phyloP scores from a whole-genome alignment of 164 flowering plant species.

The Dillenia suffruticosa region DNA sequence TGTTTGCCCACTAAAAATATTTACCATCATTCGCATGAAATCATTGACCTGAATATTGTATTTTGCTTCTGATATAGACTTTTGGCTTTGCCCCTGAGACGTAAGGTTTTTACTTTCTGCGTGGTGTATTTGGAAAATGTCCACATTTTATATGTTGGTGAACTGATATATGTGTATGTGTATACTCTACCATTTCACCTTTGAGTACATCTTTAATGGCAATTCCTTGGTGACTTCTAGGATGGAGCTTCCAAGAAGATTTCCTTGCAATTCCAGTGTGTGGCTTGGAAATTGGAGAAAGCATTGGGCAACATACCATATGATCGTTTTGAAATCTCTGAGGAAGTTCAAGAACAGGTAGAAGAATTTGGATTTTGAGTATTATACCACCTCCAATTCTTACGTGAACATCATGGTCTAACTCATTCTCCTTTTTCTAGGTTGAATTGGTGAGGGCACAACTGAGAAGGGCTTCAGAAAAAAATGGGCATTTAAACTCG shows the following conservation, averaged over 20 bases:
- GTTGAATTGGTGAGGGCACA: constrained; percentile 80
- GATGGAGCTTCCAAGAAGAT: constrained; percentile 57
- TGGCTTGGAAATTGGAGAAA: constrained; percentile 76
- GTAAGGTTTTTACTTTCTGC: no score
- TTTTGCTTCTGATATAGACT: no score
- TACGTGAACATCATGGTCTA: not conserved
- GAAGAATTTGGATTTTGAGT: not conserved
- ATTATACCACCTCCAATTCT: not conserved
- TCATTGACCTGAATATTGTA: no score
- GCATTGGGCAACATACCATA: constrained; percentile 57
- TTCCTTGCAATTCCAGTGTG: constrained; percentile 60
- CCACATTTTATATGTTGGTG: no score
- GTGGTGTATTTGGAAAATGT: no score
- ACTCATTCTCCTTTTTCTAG: constrained; percentile 26
- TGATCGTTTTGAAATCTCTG: constrained; percentile 66
- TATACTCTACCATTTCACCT: no score
- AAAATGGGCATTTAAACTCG: constrained; percentile 51
- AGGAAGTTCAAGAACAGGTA: constrained; percentile 96
- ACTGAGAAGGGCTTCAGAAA: constrained; percentile 72
- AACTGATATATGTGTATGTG: no score
- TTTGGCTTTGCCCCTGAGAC: no score
- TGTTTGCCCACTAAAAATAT: no score
- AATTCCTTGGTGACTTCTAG: constrained; percentile 32
- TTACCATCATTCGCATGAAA: no score
- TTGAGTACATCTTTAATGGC: no score